Percentiles rank a stretch among this genome's conserved stretches.
Conservation (phyloP, 495 filamentous ascomycete genomes). For the Zalerion maritima region DNA sequence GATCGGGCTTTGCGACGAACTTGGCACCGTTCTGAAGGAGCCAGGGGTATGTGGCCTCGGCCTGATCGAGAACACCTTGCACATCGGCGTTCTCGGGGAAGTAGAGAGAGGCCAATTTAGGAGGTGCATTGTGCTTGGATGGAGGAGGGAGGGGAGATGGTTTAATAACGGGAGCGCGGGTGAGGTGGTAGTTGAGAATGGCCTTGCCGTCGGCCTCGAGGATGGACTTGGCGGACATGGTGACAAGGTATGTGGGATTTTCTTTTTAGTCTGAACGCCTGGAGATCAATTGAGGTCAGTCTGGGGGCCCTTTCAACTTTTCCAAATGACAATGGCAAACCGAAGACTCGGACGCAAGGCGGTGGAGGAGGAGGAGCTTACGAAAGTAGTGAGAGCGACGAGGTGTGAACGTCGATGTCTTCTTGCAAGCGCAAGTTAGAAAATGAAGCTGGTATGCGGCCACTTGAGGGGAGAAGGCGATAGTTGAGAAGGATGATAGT, state of each 20-base stretch:
- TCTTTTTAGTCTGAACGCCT: constrained; percentile 6
- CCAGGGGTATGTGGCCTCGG: constrained; percentile 92
- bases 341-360: not conserved
- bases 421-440: constrained; percentile 6
- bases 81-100: constrained; percentile 81
- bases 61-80: constrained; percentile 80
- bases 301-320: constrained; percentile 1
- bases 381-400: constrained; percentile 7
- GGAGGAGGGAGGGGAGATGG: constrained; percentile 79
- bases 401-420: not conserved
- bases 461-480: constrained; percentile 6
- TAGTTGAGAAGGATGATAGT: constrained; percentile 7
- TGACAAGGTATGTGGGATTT: constrained; percentile 13
- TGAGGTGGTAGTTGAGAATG: constrained; percentile 99
- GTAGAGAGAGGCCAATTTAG: constrained; percentile 80
- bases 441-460: constrained; percentile 6
- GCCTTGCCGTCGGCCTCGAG: constrained; percentile 99
- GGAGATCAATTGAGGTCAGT: too few species aligned
- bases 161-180: constrained; percentile 93
- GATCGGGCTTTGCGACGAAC: constrained; percentile 99
- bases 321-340: constrained; percentile 1
- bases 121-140: constrained; percentile 77
- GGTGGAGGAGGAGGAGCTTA: constrained; percentile 2
- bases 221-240: constrained; percentile 98
- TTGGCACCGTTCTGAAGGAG: constrained; percentile 64